Conservation (phyloP, 1,284 basidiomycete species). For the Malassezia equina region DNA sequence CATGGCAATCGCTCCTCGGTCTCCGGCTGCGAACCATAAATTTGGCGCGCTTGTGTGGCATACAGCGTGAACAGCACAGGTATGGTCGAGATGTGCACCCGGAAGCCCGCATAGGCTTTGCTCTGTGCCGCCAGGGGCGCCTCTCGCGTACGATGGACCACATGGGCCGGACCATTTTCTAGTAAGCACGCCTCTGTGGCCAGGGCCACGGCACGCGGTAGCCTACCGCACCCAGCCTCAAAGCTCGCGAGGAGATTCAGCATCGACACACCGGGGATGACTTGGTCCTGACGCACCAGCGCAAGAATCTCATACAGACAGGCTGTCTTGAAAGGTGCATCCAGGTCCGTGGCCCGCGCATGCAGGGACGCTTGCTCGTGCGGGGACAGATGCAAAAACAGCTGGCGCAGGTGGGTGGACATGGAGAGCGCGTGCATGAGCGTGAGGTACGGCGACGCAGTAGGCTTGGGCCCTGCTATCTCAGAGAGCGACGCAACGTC, state of each 20-base stretch:
- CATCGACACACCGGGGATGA: conserved; percentile 13
- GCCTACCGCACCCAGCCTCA: conserved; percentile 7
- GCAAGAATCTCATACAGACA: conserved; percentile 4
- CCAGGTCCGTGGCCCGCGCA: background rate
- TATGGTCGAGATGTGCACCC: conserved; percentile 6
- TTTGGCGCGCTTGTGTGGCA: background rate
- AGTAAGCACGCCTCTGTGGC: conserved; percentile 1
- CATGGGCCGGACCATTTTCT: conserved; percentile 1
- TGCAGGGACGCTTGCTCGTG: background rate
- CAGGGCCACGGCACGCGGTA: background rate
- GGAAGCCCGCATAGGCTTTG: background rate
- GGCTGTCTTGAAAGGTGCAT: conserved; percentile 5
- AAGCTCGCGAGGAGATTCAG: conserved; percentile 14
- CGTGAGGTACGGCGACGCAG: conserved; percentile 14
- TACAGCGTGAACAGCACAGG: background rate
- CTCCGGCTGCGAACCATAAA: background rate
- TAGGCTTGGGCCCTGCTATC: background rate
- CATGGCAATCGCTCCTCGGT: background rate
- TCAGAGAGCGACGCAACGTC: background rate
- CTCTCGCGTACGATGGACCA: background rate
- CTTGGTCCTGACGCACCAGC: conserved; percentile 1
- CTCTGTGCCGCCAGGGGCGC: background rate
- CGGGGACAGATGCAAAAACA: background rate
- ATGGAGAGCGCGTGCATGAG: conserved; percentile 10
- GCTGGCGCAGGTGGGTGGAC: background rate